Evolutionary conservation across 208 protist genomes (phyloP).

Genomic region (Acanthamoeba pearcei): DNA sequence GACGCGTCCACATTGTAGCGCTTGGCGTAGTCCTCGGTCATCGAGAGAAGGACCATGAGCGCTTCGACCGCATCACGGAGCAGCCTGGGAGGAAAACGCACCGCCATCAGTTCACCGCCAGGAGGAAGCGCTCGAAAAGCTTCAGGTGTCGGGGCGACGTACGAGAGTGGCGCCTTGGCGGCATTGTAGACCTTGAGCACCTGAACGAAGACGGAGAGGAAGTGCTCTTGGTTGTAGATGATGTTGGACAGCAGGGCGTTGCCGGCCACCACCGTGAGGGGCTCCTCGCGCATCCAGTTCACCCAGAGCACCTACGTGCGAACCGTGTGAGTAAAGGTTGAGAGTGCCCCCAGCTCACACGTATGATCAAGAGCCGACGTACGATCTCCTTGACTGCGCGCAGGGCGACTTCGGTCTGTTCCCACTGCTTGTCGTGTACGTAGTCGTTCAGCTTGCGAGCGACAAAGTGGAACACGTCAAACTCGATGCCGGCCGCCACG

Average conservation of each 20-base stretch:
- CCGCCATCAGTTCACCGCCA: too few relatives aligned
- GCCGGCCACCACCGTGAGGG: constrained; percentile 4
- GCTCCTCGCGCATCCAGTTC: constrained; percentile 51
- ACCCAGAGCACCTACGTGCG: not conserved
- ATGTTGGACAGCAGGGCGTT: constrained; percentile 68
- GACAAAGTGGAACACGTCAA: constrained; percentile 35
- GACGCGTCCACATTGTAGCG: constrained; percentile 46
- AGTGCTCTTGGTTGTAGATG: constrained; percentile 69
- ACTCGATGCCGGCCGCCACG: constrained; percentile 42
- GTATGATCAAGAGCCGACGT: not conserved
- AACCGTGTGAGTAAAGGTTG: not conserved
- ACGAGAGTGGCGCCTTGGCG: constrained; percentile 25
- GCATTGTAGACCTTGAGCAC: constrained; percentile 54
- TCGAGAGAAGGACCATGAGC: not conserved
- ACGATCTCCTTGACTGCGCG: constrained; percentile 54
- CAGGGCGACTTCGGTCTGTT: not conserved
- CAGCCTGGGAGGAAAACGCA: not conserved
- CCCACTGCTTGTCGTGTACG: constrained; percentile 51
- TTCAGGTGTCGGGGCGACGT: not conserved
- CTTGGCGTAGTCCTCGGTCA: constrained; percentile 71
- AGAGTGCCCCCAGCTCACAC: not conserved
- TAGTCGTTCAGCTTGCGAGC: not conserved
- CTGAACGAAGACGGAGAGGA: constrained; percentile 27
- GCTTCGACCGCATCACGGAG: constrained; percentile 30
- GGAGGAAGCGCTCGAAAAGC: not conserved